Evolutionary conservation across 2,329 filamentous ascomycete genomes (phyloP).

Genomic region (Alternaria viburni): DNA sequence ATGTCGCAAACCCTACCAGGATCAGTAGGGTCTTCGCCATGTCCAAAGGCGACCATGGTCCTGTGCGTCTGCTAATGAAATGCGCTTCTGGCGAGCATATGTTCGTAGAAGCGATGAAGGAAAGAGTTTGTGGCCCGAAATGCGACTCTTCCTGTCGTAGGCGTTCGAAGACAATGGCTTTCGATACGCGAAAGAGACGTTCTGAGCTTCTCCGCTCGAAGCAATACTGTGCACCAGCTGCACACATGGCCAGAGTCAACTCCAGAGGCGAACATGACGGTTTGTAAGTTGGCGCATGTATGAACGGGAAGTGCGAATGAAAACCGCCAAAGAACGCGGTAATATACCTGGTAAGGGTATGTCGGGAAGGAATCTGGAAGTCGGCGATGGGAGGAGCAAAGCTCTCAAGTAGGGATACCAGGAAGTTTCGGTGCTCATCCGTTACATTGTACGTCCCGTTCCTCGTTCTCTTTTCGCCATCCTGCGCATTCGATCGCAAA

Average conservation of each 20-base stretch:
- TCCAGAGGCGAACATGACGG: conserved; percentile 39
- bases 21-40: conserved; percentile 38
- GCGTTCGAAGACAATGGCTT: conserved; percentile 38
- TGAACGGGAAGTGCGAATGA: conserved; percentile 43
- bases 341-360: conserved; percentile 39
- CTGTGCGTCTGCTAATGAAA: conserved; percentile 16
- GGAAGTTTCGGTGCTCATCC: conserved; percentile 32
- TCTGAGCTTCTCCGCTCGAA: conserved; percentile 41
- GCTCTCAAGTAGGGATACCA: conserved; percentile 23
- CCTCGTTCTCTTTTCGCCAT: conserved; percentile 23
- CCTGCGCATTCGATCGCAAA: conserved; percentile 24
- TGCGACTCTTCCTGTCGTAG: conserved; percentile 32
- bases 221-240: conserved; percentile 43
- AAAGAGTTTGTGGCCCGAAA: conserved; percentile 32
- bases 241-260: conserved; percentile 41
- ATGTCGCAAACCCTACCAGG: conserved; percentile 40
- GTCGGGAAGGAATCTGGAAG: conserved; percentile 40
- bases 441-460: conserved; percentile 35
- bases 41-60: conserved; percentile 36
- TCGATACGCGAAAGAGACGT: conserved; percentile 36
- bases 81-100: conserved; percentile 13
- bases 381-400: conserved; percentile 29
- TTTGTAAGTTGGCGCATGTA: conserved; percentile 42
- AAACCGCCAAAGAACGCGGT: conserved; percentile 42
- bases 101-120: conserved; percentile 22